Percentiles rank a stretch among this genome's conserved stretches.
phyloP scores from a whole-genome alignment of 2,329 filamentous ascomycete species.

The Zymoseptoria passerinii region DNA sequence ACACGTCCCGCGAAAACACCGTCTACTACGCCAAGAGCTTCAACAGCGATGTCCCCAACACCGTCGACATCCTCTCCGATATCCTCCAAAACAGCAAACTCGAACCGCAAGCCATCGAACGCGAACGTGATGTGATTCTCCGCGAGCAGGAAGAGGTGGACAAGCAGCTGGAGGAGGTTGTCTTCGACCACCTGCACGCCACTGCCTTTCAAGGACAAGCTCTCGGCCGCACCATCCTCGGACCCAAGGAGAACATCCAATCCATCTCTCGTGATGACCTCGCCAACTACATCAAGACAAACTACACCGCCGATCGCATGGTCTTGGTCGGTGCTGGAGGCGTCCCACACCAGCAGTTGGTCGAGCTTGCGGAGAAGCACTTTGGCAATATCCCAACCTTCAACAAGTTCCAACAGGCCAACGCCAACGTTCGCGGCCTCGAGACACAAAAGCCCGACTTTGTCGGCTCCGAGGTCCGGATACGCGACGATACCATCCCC shows the following conservation, averaged over 20 bases:
- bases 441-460: slow-evolving; percentile 82
- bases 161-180: slow-evolving; percentile 99
- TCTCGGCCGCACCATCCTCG: slow-evolving; percentile 93
- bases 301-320: slow-evolving; percentile 99
- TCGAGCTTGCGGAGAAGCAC: slow-evolving; percentile 93
- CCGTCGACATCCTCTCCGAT: slow-evolving; percentile 96
- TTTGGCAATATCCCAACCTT: slow-evolving; percentile 72
- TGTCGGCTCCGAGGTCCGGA: slow-evolving; percentile 88
- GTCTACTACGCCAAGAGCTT: slow-evolving; percentile 99
- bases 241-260: slow-evolving; percentile 95
- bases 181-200: slow-evolving; percentile 97
- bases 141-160: slow-evolving; percentile 99
- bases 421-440: slow-evolving; percentile 59
- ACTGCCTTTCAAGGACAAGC: slow-evolving; percentile 96
- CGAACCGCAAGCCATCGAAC: slow-evolving; percentile 84
- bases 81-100: slow-evolving; percentile 99
- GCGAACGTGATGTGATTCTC: slow-evolving; percentile 96
- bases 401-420: slow-evolving; percentile 65
- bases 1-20: slow-evolving; percentile 99
- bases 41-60: slow-evolving; percentile 92
- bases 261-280: slow-evolving; percentile 90
- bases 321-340: slow-evolving; percentile 93
- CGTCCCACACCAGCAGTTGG: slow-evolving; percentile 85
- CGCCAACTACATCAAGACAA: slow-evolving; percentile 94
- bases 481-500: slow-evolving; percentile 91